A percentile compares a stretch with the other conserved stretches of the same genome.
These are phyloP conservation scores for Malassezia arunalokei DNA, from an alignment of 1,284 basidiomycete genomes.

Conservation along the genomic window DNA sequence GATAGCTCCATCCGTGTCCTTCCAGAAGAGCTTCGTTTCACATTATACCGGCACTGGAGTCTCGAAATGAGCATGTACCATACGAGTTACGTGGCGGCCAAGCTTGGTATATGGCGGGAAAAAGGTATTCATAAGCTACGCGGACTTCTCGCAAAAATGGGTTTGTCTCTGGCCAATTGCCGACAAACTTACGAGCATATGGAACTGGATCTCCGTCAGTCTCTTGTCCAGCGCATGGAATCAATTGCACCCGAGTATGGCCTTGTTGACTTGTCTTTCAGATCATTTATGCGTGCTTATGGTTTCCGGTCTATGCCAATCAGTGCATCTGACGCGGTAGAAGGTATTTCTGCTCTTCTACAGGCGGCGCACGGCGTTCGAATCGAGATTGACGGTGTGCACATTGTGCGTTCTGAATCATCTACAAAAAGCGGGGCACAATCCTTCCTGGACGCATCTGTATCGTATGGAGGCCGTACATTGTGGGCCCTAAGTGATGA, in stretches of 20 bases:
- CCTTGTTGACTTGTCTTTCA: conserved; percentile 82
- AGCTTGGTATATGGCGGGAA: conserved; percentile 92
- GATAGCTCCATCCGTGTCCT: conserved; percentile 33
- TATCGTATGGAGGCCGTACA: conserved; percentile 4
- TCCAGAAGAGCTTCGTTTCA: conserved; percentile 55
- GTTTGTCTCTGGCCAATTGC: conserved; percentile 82
- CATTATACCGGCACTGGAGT: conserved; percentile 92
- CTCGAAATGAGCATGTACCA: conserved; percentile 96
- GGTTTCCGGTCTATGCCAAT: conserved; percentile 76
- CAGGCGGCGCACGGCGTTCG: conserved; percentile 80
- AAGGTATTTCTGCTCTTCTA: conserved; percentile 72
- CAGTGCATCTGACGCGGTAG: conserved; percentile 84
- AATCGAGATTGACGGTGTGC: conserved; percentile 53
- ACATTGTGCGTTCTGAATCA: conserved; percentile 7
- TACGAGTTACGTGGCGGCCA: conserved; percentile 85
- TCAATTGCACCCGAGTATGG: conserved; percentile 90
- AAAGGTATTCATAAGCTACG: conserved; percentile 74
- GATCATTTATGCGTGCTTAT: conserved; percentile 78
- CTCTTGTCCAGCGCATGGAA: conserved; percentile 70
- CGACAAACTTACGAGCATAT: conserved; percentile 89
- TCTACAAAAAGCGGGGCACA: not conserved
- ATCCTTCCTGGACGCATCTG: not conserved
- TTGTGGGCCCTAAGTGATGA: conserved; percentile 6
- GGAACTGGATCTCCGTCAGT: conserved; percentile 81
- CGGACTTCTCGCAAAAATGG: conserved; percentile 95